A percentile compares a stretch with the other conserved stretches of the same genome.
These are phyloP conservation scores for Abrus pulchellus DNA, from an alignment of 306 rosid species.

Conservation along the genomic window DNA sequence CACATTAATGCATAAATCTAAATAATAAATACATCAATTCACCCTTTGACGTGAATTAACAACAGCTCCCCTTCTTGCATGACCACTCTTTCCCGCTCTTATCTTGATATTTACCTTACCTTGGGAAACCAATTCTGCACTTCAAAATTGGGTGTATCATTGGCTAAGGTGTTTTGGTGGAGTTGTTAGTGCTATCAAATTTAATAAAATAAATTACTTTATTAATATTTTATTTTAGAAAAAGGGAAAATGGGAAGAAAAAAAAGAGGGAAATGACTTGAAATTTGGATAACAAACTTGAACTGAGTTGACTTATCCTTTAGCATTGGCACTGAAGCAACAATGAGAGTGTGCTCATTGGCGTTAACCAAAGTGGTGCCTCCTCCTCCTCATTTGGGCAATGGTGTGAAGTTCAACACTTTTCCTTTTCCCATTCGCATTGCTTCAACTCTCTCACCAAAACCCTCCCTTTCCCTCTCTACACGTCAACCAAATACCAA, in stretches of 20 bases:
- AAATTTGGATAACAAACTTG: not conserved
- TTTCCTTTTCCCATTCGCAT: constrained; percentile 39
- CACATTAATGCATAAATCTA: too few relatives aligned
- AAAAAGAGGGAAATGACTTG: not conserved
- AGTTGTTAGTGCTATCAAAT: too few relatives aligned
- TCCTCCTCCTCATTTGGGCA: constrained; percentile 38
- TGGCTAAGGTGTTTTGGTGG: too few relatives aligned
- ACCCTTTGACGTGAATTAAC: too few relatives aligned
- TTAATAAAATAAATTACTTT: too few relatives aligned
- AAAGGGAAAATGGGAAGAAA: not conserved
- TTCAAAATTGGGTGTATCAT: too few relatives aligned
- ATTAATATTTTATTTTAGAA: too few relatives aligned
- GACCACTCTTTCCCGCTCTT: too few relatives aligned
- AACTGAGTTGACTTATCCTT: constrained; percentile 12
- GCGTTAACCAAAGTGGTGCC: constrained; percentile 43
- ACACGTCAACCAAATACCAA: not conserved
- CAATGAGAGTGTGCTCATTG: constrained; percentile 51
- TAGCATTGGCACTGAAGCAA: not conserved
- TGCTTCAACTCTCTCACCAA: constrained; percentile 24
- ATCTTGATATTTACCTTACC: too few relatives aligned
- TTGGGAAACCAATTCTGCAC: too few relatives aligned
- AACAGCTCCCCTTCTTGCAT: too few relatives aligned
- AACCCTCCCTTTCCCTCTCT: constrained; percentile 15
- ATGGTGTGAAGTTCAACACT: not conserved
- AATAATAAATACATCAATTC: too few relatives aligned